Base-by-base conservation (phyloP, 441 rosid species). In the Geranium incanum region DNA sequence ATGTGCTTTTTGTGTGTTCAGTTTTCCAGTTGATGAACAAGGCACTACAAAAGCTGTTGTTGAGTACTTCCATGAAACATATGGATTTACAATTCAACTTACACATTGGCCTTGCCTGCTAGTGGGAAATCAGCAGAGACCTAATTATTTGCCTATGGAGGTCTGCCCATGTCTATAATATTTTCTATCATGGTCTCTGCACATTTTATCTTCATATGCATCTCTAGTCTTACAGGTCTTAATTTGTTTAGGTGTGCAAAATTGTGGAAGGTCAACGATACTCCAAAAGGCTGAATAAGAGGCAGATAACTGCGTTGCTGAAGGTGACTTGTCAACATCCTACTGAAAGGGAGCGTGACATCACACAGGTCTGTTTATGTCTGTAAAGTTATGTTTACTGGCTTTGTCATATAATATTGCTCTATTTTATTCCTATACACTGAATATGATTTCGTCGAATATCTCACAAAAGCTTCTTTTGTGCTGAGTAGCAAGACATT, bases 81-180 rank as follows among this genome's bases (percentile, higher is more conserved):
- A 94, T 83, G 96, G 97, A 72, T 92, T 94, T 77, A 88, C 91
- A 65, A 94, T 94, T 74, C 85, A 87, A 68, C 94, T 85, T 70
- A 83, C 97, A 4, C 97, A 95, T 84, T 81, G 92, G 50, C 99
- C 99, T 11, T 95, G 97, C 74, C 97, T 95, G 79, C 94, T 89
- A 87, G 97, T 95, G 63, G 99, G 99, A 78, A 95, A 92, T 82
- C 95, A 95, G 75, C 89, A 87, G 82, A 92, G 90, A 79, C 97
- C 99, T 36, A 95, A 91, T 78, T 95, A 95, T 82, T 83, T 95
- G 74, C 99, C 99, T 11, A 87, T 95, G 99, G 97, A 95, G 94
- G 98, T 94, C 38, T 68, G 4, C 19, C 13, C 19, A 16, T 55
- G 19, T 55, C 18, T 15, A 50, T 13, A 16, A 55, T 55, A 19